Evolutionary conservation across 352 stramenopile species (phyloP).

Genomic region (Thraustotheca clavata): DNA sequence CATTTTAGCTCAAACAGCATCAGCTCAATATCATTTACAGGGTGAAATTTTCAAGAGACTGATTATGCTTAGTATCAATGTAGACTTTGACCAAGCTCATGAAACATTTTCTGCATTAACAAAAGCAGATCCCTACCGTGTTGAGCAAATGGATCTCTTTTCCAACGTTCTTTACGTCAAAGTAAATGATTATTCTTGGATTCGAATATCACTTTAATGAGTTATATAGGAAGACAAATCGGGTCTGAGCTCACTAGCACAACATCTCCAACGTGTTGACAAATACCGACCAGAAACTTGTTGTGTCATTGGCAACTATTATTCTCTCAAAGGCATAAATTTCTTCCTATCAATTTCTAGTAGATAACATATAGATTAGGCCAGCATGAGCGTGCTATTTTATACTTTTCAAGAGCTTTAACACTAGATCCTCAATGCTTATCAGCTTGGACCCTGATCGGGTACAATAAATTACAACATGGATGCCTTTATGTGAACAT

Average conservation of each 20-base stretch:
- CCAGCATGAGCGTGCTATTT: conserved; percentile 94
- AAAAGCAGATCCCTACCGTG: conserved; percentile 52
- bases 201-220: neutral
- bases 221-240: conserved; percentile 48
- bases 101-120: conserved; percentile 62
- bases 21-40: conserved; percentile 73
- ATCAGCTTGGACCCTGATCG: conserved; percentile 97
- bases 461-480: conserved; percentile 24
- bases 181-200: neutral
- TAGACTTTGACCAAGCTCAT: conserved; percentile 72
- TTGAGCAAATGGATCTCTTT: conserved; percentile 81
- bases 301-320: conserved; percentile 93
- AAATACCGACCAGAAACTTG: conserved; percentile 98
- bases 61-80: neutral
- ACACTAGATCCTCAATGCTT: conserved; percentile 93
- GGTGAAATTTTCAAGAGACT: neutral
- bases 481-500: neutral
- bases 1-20: conserved; percentile 59
- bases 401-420: conserved; percentile 95
- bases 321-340: conserved; percentile 62
- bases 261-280: conserved; percentile 88
- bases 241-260: conserved; percentile 84
- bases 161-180: conserved; percentile 84
- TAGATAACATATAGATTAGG: neutral
- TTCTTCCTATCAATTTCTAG: neutral